A percentile compares a stretch with the other conserved stretches of the same genome.
phyloP scores from a whole-genome alignment of 139 green algal species.

The Limnomonas spitsbergensis region DNA sequence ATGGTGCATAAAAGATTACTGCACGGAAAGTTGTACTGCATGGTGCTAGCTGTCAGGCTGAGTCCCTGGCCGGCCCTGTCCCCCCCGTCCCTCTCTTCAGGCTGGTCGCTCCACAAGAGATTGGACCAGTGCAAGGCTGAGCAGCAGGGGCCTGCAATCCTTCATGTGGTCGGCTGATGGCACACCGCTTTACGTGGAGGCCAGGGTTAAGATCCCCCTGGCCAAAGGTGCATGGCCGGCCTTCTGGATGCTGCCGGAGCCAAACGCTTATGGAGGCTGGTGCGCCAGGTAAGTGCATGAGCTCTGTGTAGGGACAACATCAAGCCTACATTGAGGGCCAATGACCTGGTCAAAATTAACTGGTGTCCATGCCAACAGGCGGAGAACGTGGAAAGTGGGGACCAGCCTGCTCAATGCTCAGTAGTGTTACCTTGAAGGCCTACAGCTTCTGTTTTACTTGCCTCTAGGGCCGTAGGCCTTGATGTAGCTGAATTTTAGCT shows the following conservation, averaged over 20 bases:
- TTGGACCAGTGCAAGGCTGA: background rate
- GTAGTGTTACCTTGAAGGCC: too few relatives aligned
- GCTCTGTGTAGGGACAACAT: too few relatives aligned
- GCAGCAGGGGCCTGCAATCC: background rate
- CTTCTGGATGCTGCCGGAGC: slow-evolving; percentile 39
- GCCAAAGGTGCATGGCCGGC: slow-evolving; percentile 36
- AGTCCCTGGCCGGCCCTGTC: background rate
- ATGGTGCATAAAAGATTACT: background rate
- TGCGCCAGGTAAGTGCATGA: slow-evolving; percentile 2
- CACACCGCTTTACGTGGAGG: slow-evolving; percentile 27
- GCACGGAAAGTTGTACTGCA: background rate
- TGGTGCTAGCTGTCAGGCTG: background rate
- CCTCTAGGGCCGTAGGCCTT: too few relatives aligned
- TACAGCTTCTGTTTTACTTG: too few relatives aligned
- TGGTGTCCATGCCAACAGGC: background rate
- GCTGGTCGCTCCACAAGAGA: background rate
- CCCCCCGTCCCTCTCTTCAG: background rate
- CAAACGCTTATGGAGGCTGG: slow-evolving; percentile 32
- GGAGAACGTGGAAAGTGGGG: too few relatives aligned
- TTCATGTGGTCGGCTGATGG: slow-evolving; percentile 21
- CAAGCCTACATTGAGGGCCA: background rate
- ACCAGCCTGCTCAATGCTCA: too few relatives aligned
- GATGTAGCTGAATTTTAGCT: too few relatives aligned
- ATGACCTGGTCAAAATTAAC: background rate
- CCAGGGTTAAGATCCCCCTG: slow-evolving; percentile 27